A percentile compares a stretch with the other conserved stretches of the same genome.
Conservation (phyloP, 2,329 filamentous ascomycete genomes). For the Nigrospora osmanthi region DNA sequence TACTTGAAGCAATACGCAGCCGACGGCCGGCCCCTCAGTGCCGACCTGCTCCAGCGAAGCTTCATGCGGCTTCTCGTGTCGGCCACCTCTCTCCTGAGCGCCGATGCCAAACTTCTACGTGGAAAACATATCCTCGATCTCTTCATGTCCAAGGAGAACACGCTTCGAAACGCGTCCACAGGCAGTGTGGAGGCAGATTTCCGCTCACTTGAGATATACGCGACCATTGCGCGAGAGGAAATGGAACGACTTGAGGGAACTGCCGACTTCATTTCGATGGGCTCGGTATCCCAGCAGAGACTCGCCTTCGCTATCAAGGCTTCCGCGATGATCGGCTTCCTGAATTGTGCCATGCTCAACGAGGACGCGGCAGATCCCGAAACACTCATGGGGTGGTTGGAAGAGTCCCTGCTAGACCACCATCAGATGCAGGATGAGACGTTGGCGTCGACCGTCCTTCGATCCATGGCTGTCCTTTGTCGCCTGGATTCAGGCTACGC, state of each 20-base stretch:
- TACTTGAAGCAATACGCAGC: constrained; percentile 77
- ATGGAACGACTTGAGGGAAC: constrained; percentile 83
- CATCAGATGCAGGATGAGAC: constrained; percentile 74
- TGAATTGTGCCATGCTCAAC: constrained; percentile 79
- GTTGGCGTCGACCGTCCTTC: constrained; percentile 71
- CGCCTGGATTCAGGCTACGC: constrained; percentile 66
- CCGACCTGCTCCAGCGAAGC: constrained; percentile 82
- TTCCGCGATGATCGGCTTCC: constrained; percentile 69
- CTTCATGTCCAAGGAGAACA: constrained; percentile 52
- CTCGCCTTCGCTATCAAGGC: constrained; percentile 83
- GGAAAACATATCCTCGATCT: constrained; percentile 64
- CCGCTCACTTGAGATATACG: constrained; percentile 53
- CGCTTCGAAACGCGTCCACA: constrained; percentile 32
- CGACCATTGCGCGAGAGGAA: constrained; percentile 69
- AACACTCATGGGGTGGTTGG: constrained; percentile 74
- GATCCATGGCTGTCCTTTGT: constrained; percentile 74
- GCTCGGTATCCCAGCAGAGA: constrained; percentile 77
- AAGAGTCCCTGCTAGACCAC: constrained; percentile 70
- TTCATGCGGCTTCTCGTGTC: constrained; percentile 81
- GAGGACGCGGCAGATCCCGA: constrained; percentile 76
- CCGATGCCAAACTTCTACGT: constrained; percentile 50
- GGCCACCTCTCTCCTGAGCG: constrained; percentile 65
- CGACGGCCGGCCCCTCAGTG: constrained; percentile 73
- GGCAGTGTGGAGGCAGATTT: constrained; percentile 42
- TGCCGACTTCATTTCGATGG: constrained; percentile 81